Percentiles rank a stretch among this genome's conserved stretches.
These are phyloP conservation scores for Ophiostoma himal-ulmi DNA, from an alignment of 2,329 filamentous ascomycete genomes.

Conservation along the genomic window DNA sequence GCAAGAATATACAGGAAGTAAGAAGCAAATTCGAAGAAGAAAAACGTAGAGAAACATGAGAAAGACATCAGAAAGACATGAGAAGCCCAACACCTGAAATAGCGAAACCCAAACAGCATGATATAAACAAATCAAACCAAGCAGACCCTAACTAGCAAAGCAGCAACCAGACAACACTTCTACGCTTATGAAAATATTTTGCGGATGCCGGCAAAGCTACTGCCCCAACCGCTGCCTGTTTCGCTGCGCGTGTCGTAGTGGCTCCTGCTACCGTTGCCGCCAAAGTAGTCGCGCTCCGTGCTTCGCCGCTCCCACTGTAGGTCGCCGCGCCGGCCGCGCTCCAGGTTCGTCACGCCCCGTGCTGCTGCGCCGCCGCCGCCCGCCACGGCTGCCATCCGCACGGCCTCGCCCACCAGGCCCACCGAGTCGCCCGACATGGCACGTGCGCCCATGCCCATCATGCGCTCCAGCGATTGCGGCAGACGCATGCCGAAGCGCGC, in stretches of 20 bases:
- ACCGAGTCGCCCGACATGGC: constrained; percentile 44
- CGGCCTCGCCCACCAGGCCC: constrained; percentile 50
- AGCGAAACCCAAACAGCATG: background rate
- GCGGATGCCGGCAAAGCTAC: constrained; percentile 21
- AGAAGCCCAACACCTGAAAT: background rate
- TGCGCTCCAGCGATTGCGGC: constrained; percentile 56
- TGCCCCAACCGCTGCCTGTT: constrained; percentile 31
- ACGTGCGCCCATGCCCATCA: constrained; percentile 50
- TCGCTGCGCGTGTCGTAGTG: constrained; percentile 21
- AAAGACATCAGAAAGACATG: background rate
- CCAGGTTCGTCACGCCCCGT: constrained; percentile 30
- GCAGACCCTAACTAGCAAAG: background rate
- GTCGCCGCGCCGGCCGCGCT: constrained; percentile 33
- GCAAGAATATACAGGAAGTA: background rate
- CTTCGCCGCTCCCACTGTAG: constrained; percentile 38
- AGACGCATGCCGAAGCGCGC: constrained; percentile 73
- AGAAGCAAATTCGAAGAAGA: background rate
- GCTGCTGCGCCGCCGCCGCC: constrained; percentile 25
- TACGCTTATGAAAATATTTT: constrained; percentile 22
- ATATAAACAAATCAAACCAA: background rate
- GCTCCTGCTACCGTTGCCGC: constrained; percentile 25
- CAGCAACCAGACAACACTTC: background rate
- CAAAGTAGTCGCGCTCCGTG: constrained; percentile 37
- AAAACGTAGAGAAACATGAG: background rate
- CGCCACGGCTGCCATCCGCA: constrained; percentile 45